Base-by-base conservation (phyloP, 139 green algal genomes). In the Nannochloris sp. region DNA sequence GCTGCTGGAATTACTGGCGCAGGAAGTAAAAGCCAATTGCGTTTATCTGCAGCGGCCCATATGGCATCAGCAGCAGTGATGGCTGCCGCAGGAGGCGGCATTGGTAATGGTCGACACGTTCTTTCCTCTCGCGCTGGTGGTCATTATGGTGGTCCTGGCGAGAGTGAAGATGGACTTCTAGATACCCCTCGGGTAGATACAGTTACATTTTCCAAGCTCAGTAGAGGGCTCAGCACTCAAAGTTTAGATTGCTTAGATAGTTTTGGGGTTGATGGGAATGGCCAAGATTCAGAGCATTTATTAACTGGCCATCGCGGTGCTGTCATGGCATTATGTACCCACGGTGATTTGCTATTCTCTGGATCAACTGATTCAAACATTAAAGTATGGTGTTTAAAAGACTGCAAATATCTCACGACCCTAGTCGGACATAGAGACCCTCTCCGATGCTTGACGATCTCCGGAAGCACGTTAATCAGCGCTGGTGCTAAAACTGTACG, bases 361-460 rank as follows among this genome's bases (percentile, higher is more conserved):
- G 73, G 74, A 15, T 76, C 70, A 14, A 67, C 75, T 1, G 88
- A 95, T 76, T 73, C 70, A 59, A 81, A 61, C 34, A 78, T 95
- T 24, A 83, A 83, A 65, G 82, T 90, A 45, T 95, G 87, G 87
- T 74, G 79, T 54, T 60, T 90, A 45, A 8, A 59, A 5, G 74
- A 67, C 33, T 73, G 60, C 31, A 72, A 61, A 31, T 85, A 68
- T 64, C 15, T 82, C 25, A 46, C 53, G 39, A 78, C 64, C 0
- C 73, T 90, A 55, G 25, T 55, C 1, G 85, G 84, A 9, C 85
- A 92, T 74, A 73, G 64, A 64, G 87, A 89, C 60, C 82, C 87
- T 3, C 85, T 96, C 27, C 79, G 82, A 29, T 36, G 72, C 23
- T 68, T 95, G 65, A 25, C 37, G 7, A 6, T 32, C 5, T 23